Conservation (phyloP, 2,329 filamentous ascomycete genomes). For the Diaporthe longicolla region DNA sequence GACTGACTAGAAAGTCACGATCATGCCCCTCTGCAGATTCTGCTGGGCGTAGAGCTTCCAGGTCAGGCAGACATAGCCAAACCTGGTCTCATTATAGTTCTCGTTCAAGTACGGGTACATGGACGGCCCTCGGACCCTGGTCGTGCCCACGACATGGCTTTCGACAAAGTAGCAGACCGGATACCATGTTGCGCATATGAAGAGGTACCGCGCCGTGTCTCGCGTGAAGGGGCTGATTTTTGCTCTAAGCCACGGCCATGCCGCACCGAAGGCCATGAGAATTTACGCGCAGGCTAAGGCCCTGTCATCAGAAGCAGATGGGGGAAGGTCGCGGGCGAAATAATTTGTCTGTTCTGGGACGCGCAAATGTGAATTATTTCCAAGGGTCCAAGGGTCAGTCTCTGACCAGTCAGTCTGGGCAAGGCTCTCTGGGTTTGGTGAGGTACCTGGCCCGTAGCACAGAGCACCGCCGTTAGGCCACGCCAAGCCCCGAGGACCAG, state of each 20-base stretch:
- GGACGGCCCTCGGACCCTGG: constrained; percentile 71
- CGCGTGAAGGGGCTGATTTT: constrained; percentile 47
- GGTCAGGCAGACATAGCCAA: constrained; percentile 70
- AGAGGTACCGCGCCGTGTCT: constrained; percentile 60
- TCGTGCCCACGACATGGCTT: constrained; percentile 70
- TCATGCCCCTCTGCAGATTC: constrained; percentile 77
- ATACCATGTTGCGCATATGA: constrained; percentile 72
- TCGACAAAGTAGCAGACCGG: constrained; percentile 75
- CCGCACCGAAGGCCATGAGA: constrained; percentile 38
- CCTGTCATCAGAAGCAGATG: constrained; percentile 12
- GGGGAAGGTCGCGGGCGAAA: background rate
- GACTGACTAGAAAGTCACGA: constrained; percentile 77
- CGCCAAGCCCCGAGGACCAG: constrained; percentile 5
- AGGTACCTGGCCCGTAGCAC: background rate
- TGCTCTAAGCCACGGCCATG: constrained; percentile 38
- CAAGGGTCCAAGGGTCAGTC: background rate
- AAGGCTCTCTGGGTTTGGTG: constrained; percentile 9
- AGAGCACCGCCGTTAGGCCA: background rate
- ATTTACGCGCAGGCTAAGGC: constrained; percentile 4
- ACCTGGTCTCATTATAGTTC: constrained; percentile 69
- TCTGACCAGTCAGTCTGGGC: background rate
- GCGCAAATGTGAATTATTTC: background rate
- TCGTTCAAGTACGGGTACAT: constrained; percentile 86
- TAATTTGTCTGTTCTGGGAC: background rate
- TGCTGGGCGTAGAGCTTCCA: constrained; percentile 71